Evolutionary conservation across 257 asterid genomes (phyloP).

Genomic region (Salvia splendens): DNA sequence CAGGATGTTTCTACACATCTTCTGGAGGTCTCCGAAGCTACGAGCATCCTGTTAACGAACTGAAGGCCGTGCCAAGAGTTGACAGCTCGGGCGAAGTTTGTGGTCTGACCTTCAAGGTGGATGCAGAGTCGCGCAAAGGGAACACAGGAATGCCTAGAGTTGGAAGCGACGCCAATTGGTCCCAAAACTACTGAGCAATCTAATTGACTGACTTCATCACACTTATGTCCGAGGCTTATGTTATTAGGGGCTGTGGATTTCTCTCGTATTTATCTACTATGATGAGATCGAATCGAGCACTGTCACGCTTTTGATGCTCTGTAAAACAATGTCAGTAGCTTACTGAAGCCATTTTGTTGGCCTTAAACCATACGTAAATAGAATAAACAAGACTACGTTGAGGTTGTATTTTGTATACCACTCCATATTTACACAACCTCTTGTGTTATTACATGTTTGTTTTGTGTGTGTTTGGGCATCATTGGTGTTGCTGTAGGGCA

Average conservation of each 20-base stretch:
- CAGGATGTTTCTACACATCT: slow-evolving; percentile 91
- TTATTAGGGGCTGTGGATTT: slow-evolving; percentile 16
- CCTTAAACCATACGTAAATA: slow-evolving; percentile 25
- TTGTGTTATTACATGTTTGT: no score
- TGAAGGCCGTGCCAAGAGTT: slow-evolving; percentile 90
- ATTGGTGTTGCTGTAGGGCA: no score
- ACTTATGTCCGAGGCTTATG: neutral
- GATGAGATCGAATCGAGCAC: neutral
- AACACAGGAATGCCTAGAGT: slow-evolving; percentile 79
- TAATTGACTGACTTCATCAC: neutral
- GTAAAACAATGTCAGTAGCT: slow-evolving; percentile 13
- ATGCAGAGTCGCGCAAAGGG: slow-evolving; percentile 61
- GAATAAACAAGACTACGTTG: slow-evolving; percentile 10
- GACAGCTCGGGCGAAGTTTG: slow-evolving; percentile 93
- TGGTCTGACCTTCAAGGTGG: slow-evolving; percentile 83
- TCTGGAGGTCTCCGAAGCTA: slow-evolving; percentile 93
- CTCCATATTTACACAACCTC: no score
- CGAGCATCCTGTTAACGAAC: slow-evolving; percentile 78
- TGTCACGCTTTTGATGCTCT: slow-evolving; percentile 16
- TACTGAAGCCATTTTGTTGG: slow-evolving; percentile 32
- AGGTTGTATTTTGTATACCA: no score
- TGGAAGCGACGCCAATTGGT: slow-evolving; percentile 95
- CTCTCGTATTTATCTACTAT: neutral
- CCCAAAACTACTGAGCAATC: slow-evolving; percentile 56
- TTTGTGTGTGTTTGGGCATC: no score